Evolutionary conservation across 208 protist species (phyloP), one percentile per base, ranked within the genome.

Genomic region (Spironucleus salmonicida): DNA sequence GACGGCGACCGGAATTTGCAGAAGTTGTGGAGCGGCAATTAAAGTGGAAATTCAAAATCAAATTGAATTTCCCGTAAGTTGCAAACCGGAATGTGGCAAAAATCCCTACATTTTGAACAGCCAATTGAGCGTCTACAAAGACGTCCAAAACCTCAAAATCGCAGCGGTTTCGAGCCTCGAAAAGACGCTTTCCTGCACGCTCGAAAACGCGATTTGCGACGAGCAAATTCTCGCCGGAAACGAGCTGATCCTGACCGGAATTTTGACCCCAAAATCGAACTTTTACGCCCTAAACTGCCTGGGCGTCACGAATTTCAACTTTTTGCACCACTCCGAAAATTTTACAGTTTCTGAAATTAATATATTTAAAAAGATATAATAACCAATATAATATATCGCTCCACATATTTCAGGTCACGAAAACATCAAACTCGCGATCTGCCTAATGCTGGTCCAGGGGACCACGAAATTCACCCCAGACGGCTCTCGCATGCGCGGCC

Each of bases 401-500:
- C 64, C 64, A 30, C 64, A 71, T 9, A 11, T 71, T 49, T 9
- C 13, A 2, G 64, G 64, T 15, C 23, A 45, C 27, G 64, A 71
- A 4, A 19, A 11, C 38, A 4, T 38, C 32, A 71, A 71, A n/a
- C 64, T 35, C 11, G 64, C 64, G 9, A 11, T 71, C 45, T 9
- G 32, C 19, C 45, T 9, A 7, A 19, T 45, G 11, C 64, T 45
- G n/a, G 26, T 71, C 45, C 9, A 4, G 38, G 64, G 64, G 9
- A 71, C 64, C 38, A 45, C n/a, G 4, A 71, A 71, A 38, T 45
- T 42, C n/a, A 71, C 64, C 2, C 7, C 23, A 7, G 64, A 71
- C 32, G 11, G 11, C 4, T 45, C 38, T 7, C 7, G 64, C 13
- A 9, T 71, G 9, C 4, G 95, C 77, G 97, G 95, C 30, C 93